Percentiles rank a stretch among this genome's conserved stretches.
These are phyloP conservation scores for Phalaenopsis hybrid DNA, from an alignment of 116 monocot species.

Conservation along the genomic window DNA sequence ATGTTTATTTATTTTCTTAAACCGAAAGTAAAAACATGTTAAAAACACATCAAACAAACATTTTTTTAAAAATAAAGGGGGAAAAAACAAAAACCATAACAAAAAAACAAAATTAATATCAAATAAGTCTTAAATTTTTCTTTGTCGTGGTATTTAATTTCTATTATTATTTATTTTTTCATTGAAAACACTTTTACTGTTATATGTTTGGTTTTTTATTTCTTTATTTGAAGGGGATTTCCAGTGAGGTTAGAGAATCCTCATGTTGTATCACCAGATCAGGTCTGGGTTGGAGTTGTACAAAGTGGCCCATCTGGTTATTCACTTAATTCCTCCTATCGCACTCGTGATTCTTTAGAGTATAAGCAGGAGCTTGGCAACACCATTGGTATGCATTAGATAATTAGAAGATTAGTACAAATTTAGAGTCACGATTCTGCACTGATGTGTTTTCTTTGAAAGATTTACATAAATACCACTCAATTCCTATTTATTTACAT, in stretches of 20 bases:
- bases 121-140: not conserved
- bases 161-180: conserved; percentile 1
- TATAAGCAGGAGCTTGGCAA: conserved; percentile 94
- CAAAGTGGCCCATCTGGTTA: conserved; percentile 79
- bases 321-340: conserved; percentile 79
- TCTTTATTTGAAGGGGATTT: conserved; percentile 43
- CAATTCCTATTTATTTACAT: no score
- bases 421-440: not conserved
- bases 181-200: not conserved
- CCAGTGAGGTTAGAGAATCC: conserved; percentile 92
- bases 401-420: not conserved
- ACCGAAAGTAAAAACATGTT: no score
- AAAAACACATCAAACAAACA: no score
- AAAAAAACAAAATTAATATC: no score
- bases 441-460: not conserved
- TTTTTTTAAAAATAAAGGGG: no score
- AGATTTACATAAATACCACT: no score
- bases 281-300: conserved; percentile 94
- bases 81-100: no score
- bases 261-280: conserved; percentile 76
- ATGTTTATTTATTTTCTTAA: no score
- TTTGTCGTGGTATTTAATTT: conserved; percentile 8
- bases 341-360: conserved; percentile 69
- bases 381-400: conserved; percentile 61
- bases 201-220: conserved; percentile 1